A percentile compares a stretch with the other conserved stretches of the same genome.
These are phyloP conservation scores for Bipolaris oryzae DNA, from an alignment of 2,329 filamentous ascomycete species.

Conservation along the genomic window DNA sequence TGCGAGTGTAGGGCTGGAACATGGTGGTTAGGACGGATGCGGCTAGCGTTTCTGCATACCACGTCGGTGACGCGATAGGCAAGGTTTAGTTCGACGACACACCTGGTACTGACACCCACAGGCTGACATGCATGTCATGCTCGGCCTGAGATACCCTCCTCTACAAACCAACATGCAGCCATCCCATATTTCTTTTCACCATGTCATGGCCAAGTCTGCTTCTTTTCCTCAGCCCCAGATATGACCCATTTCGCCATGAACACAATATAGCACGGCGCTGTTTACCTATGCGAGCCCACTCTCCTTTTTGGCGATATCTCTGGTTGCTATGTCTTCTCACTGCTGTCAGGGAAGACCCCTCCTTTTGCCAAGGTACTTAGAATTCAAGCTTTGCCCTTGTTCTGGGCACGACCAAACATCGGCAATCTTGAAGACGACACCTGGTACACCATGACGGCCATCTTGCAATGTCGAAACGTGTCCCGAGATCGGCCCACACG, in stretches of 20 bases:
- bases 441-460: background rate
- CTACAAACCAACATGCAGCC: too few relatives aligned
- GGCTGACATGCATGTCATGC: background rate
- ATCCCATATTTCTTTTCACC: background rate
- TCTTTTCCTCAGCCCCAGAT: background rate
- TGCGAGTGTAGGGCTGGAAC: background rate
- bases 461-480: background rate
- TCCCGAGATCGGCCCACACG: slow-evolving; percentile 5
- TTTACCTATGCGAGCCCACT: background rate
- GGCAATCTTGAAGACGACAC: background rate
- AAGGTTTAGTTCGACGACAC: background rate
- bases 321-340: background rate
- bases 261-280: background rate
- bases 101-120: background rate
- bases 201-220: background rate
- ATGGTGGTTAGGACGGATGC: slow-evolving; percentile 1
- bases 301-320: background rate
- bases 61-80: background rate
- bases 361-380: background rate
- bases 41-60: slow-evolving; percentile 2
- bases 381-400: background rate
- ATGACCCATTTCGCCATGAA: background rate
- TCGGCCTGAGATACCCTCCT: background rate
- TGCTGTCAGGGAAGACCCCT: background rate
- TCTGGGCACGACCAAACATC: background rate